These are phyloP conservation scores for Ceratocystis alfenasii DNA, from an alignment of 2,329 filamentous ascomycete genomes.

Conservation along the genomic window DNA sequence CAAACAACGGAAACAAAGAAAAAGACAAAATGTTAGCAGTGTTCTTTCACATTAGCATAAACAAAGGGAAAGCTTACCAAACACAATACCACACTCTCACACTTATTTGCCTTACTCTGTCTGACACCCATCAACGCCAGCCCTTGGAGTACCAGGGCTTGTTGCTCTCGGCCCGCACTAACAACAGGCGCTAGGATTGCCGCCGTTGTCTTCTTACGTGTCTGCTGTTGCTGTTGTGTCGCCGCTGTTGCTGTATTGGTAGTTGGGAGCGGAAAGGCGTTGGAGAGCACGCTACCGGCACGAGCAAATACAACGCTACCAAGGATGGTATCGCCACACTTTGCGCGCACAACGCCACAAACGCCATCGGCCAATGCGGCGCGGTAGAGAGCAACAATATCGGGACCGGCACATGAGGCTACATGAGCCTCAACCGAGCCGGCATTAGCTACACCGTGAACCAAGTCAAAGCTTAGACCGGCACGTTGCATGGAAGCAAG, in stretches of 20 bases:
- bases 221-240: no score
- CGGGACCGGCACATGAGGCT: conserved; percentile 54
- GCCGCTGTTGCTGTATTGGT: conserved; percentile 22
- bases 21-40: neutral
- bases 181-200: conserved; percentile 74
- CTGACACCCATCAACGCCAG: conserved; percentile 68
- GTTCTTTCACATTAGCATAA: neutral
- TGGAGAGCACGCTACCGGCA: conserved; percentile 22
- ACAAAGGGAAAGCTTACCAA: conserved; percentile 48
- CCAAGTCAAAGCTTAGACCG: conserved; percentile 68
- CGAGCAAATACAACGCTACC: conserved; percentile 13
- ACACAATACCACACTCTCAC: conserved; percentile 60
- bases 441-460: conserved; percentile 66
- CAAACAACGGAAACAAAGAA: neutral
- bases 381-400: conserved; percentile 68
- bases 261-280: conserved; percentile 1
- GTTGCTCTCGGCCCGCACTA: conserved; percentile 49
- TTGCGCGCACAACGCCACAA: conserved; percentile 75
- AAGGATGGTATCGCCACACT: conserved; percentile 48
- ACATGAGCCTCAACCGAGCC: conserved; percentile 61
- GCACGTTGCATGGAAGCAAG: conserved; percentile 60
- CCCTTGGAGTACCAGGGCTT: conserved; percentile 60
- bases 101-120: conserved; percentile 69
- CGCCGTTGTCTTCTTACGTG: conserved; percentile 33
- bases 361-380: conserved; percentile 56